Base-by-base conservation (phyloP, 306 rosid genomes). In the Gastrolobium villosum region DNA sequence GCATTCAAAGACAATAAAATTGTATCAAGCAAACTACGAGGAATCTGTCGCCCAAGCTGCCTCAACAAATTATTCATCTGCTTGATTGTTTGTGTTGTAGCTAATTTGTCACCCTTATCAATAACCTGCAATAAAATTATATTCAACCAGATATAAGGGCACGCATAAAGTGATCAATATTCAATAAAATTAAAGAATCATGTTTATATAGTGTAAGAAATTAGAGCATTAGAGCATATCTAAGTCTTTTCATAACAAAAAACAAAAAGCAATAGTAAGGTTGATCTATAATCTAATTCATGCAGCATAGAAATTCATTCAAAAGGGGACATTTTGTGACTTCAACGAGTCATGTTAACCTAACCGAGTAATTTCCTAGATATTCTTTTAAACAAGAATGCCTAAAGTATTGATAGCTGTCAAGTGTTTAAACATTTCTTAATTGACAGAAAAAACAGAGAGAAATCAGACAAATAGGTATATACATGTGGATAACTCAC, bases 61-160 rank as follows among this genome's bases (percentile, higher is more conserved):
- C 75, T 77, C 46, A 85, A 55, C 62, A 85, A 61, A 78, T 40
- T 48, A 34, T 52, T 59, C 66, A 85, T 64, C 63, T 28, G 82
- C 72, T 44, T 61, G 48, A 74, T 45, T 78, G 86, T 78, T 82
- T 75, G 59, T 54, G 76, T 0, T 28, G 82, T 54, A 48, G 86
- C 88, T 76, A 85, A 78, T 40, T 48, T 56, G 57, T 70, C 81
- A n/a, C 84, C 82, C 56, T 69, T 57, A 5, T 48, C 50, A 62
- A 78, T 74, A 32, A 85, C 72, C 88, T 81, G 65, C 28, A 35
- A 50, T 7, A 65, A 44, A 81, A 53, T 54, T 9, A 46, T 43
- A 20, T 84, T 66, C 61, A 28, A 75, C 36, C n/a, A 14, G 26
- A 60, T 13, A 65, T 39, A 40, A 39, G 9, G 32, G n/a, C 9